Evolutionary conservation across 257 asterid species (phyloP).

Genomic region (Penstemon newberryi): DNA sequence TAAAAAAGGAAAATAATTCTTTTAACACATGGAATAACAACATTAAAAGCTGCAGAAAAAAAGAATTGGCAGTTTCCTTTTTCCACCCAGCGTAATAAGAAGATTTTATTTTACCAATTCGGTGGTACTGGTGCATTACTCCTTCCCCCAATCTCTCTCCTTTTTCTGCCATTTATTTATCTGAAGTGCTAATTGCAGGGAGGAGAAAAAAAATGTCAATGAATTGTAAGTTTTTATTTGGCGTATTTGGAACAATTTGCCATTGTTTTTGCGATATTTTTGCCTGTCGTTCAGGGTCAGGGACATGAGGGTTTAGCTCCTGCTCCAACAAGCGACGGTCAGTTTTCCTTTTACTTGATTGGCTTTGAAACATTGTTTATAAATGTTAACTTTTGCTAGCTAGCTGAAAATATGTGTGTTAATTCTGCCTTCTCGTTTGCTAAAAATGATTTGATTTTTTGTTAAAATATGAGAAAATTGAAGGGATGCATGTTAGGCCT

Average conservation of each 20-base stretch:
- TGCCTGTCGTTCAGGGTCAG: conserved; percentile 56
- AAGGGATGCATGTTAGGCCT: not conserved
- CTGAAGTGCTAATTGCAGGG: conserved; percentile 26
- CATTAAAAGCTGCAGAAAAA: too few relatives aligned
- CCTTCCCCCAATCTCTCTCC: not conserved
- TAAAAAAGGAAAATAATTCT: too few relatives aligned
- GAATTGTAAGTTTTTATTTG: conserved; percentile 35
- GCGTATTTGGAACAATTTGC: conserved; percentile 42
- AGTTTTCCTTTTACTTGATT: not conserved
- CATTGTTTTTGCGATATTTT: conserved; percentile 42
- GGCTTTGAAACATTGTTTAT: not conserved
- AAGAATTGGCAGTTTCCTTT: too few relatives aligned
- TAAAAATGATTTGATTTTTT: not conserved
- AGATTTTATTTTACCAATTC: too few relatives aligned
- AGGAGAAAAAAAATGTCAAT: conserved; percentile 38
- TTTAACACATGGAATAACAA: too few relatives aligned
- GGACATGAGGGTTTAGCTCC: conserved; percentile 48
- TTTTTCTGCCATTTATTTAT: not conserved
- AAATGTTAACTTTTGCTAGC: not conserved
- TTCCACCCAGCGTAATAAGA: too few relatives aligned
- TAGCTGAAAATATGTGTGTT: too few relatives aligned
- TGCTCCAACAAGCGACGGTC: conserved; percentile 72
- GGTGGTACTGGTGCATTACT: too few relatives aligned
- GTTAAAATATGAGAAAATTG: not conserved
- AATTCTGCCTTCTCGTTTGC: not conserved